Evolutionary conservation across 164 flowering plant genomes (phyloP), one percentile per base, ranked within the genome.

Genomic region (Dillenia suffruticosa): DNA sequence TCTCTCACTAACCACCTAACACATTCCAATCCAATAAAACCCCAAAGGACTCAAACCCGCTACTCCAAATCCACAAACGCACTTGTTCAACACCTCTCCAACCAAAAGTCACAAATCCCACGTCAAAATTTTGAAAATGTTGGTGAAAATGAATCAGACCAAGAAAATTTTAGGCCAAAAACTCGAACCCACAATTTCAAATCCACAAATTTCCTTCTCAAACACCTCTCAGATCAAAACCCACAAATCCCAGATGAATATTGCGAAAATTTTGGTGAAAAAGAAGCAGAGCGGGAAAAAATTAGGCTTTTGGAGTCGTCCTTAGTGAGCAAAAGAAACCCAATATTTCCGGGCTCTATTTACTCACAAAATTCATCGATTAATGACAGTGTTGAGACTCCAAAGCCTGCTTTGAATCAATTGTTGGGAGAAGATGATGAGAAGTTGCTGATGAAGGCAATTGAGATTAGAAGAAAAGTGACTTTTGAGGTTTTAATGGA

Each of bases 261-360:
- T 44, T 15, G 47, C 15, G 5, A 47, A 40, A 57, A 49, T n/a
- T 44, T 50, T 3, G 24, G 63, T n/a, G 63, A 68, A 46, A 56
- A 62, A 44, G 54, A 49, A 16, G 59, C 15, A 13, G 72, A 57
- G 7, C 71, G 75, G 44, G 86, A 81, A 12, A 79, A 72, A 58
- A 66, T 68, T 1, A 64, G 58, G 64, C 62, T 80, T 2, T 54
- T 81, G 12, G 81, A 82, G 61, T 44, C 80, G 9, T 75, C 91
- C 3, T 74, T 80, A 1, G 68, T 63, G 2, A 63, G 73, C 40
- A 82, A 81, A 65, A 74, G 86, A 43, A 65, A 77, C 52, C 93
- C 92, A 12, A 79, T 71, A 52, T 90, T 90, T 57, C 92, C 96
- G 0, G 96, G 96, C 17, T 83, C 96, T 5, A 73, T 89, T 15